Percentiles rank a stretch among this genome's conserved stretches.
These are phyloP conservation scores for Ailanthus altissimus DNA, from an alignment of 345 rosid genomes.

Conservation along the genomic window DNA sequence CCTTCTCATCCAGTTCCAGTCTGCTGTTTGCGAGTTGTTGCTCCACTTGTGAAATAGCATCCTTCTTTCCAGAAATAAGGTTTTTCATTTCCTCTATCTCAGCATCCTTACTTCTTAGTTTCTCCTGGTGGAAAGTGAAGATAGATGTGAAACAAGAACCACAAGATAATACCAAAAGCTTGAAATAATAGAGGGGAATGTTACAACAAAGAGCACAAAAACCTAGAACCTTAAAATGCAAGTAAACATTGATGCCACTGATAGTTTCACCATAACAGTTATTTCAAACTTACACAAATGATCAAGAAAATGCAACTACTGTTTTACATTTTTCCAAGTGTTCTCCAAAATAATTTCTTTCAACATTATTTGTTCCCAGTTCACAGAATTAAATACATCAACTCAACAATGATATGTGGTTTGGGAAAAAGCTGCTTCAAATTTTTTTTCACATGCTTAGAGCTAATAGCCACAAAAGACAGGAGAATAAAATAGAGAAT, in stretches of 20 bases:
- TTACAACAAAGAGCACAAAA: background rate
- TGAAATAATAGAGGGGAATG: background rate
- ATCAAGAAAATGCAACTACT: background rate
- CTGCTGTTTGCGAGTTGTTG: slow-evolving; percentile 65
- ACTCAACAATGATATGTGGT: background rate
- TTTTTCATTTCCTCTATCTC: slow-evolving; percentile 57
- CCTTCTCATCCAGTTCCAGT: slow-evolving; percentile 61
- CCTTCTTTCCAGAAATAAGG: slow-evolving; percentile 54
- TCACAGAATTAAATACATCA: background rate
- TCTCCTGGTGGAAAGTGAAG: slow-evolving; percentile 45
- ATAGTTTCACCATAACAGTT: background rate
- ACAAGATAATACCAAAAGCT: slow-evolving; percentile 13
- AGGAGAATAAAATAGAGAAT: background rate
- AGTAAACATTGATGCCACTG: background rate
- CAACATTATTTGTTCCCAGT: background rate
- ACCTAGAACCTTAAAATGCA: background rate
- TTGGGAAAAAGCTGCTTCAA: background rate
- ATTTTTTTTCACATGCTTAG: background rate
- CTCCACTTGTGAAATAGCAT: slow-evolving; percentile 60
- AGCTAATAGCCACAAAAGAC: background rate
- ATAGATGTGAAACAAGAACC: background rate
- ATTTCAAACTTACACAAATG: background rate
- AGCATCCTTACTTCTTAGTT: slow-evolving; percentile 61
- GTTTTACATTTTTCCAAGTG: background rate
- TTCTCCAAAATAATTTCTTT: background rate